A percentile compares a stretch with the other conserved stretches of the same genome.
These are phyloP conservation scores for Pisolithus tinctorius DNA, from an alignment of 768 basidiomycete genomes.

Conservation along the genomic window DNA sequence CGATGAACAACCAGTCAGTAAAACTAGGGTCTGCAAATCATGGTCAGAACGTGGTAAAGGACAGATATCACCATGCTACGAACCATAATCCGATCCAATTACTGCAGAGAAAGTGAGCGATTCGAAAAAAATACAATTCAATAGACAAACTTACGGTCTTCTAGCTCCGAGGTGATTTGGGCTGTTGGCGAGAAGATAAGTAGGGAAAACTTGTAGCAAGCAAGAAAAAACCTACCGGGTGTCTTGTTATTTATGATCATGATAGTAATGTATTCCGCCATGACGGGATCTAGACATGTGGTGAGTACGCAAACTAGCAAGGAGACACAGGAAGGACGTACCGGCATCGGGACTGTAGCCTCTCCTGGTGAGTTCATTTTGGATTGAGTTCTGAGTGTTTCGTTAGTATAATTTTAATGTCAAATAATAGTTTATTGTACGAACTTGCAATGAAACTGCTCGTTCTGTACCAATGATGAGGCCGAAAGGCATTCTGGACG, in stretches of 20 bases:
- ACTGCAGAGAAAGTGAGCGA: constrained; percentile 29
- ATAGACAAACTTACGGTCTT: constrained; percentile 51
- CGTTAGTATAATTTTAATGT: constrained; percentile 1
- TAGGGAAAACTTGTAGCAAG: constrained; percentile 5
- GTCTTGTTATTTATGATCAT: constrained; percentile 95
- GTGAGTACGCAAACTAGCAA: constrained; percentile 9
- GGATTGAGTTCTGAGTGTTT: constrained; percentile 56
- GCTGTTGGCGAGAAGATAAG: constrained; percentile 32
- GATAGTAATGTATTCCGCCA: constrained; percentile 93
- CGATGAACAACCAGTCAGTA: constrained; percentile 83
- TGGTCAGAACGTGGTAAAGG: background rate
- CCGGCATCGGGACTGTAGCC: constrained; percentile 74
- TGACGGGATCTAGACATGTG: constrained; percentile 59
- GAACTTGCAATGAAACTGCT: constrained; percentile 62
- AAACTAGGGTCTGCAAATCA: constrained; percentile 60
- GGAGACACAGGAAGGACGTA: constrained; percentile 25
- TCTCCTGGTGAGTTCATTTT: constrained; percentile 71
- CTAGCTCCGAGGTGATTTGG: constrained; percentile 83
- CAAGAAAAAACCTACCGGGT: constrained; percentile 41
- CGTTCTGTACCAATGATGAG: constrained; percentile 76
- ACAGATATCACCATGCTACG: constrained; percentile 15
- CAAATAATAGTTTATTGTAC: constrained; percentile 9
- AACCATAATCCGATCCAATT: constrained; percentile 82
- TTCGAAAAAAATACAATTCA: background rate
- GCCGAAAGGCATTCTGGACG: constrained; percentile 57